These are phyloP conservation scores for Colletotrichum theobromicola DNA, from an alignment of 2,329 filamentous ascomycete genomes.

Conservation along the genomic window DNA sequence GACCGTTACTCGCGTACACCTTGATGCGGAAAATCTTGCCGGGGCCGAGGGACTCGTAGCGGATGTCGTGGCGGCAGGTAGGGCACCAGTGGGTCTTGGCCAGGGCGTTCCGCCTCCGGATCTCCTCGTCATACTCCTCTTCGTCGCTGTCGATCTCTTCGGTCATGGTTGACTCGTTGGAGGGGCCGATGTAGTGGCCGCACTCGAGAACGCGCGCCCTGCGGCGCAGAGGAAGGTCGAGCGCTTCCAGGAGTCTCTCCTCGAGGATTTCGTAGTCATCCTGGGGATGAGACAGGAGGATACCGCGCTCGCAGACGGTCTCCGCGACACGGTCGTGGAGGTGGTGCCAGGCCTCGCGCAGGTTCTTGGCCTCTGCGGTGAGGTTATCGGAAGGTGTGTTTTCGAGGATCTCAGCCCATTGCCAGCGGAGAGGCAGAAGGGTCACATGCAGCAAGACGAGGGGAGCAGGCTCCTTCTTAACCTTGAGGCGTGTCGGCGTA, in stretches of 20 bases:
- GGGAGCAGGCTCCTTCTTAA: slow-evolving; percentile 61
- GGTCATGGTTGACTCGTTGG: slow-evolving; percentile 51
- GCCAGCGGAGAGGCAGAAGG: slow-evolving; percentile 71
- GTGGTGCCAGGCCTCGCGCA: slow-evolving; percentile 69
- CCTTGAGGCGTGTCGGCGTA: slow-evolving; percentile 64
- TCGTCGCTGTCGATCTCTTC: slow-evolving; percentile 52
- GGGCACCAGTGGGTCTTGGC: slow-evolving; percentile 59
- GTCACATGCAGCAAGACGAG: slow-evolving; percentile 81
- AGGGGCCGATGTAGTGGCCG: slow-evolving; percentile 74
- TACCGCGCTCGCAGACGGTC: slow-evolving; percentile 74
- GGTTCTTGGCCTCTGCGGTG: slow-evolving; percentile 50
- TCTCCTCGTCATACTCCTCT: slow-evolving; percentile 41
- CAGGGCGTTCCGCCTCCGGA: neutral
- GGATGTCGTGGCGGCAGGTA: slow-evolving; percentile 61
- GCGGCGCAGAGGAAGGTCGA: slow-evolving; percentile 63
- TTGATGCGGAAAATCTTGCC: slow-evolving; percentile 76
- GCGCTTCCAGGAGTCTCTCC: slow-evolving; percentile 62
- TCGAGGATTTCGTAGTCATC: slow-evolving; percentile 74
- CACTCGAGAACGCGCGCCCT: slow-evolving; percentile 76
- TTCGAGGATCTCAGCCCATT: slow-evolving; percentile 64
- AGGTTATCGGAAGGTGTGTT: slow-evolving; percentile 40
- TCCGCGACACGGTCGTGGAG: slow-evolving; percentile 75
- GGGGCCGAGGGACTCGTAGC: slow-evolving; percentile 56
- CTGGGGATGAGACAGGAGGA: slow-evolving; percentile 79
- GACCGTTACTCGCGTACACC: slow-evolving; percentile 91